Evolutionary conservation across 257 asterid species (phyloP), one percentile per base, ranked within the genome.

Genomic region (Nicotiana paniculata): DNA sequence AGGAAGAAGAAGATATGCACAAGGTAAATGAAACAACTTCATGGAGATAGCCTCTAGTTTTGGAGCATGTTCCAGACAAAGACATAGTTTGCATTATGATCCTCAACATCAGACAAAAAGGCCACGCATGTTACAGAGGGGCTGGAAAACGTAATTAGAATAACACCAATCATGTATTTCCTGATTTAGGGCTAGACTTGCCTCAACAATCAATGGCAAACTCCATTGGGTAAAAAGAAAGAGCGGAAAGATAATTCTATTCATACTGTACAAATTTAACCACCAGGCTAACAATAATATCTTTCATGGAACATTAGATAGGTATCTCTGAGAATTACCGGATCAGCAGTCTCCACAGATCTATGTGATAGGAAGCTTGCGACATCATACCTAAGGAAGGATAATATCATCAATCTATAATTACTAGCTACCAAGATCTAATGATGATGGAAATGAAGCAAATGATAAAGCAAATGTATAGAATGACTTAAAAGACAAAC

Each of bases 381-480:
- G 63, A 95, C 97, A 79, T 93, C 98, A 17, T 95, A 95, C 98
- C 98, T 95, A 78, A 53, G 88, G 75, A 77, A 87, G 75, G 28
- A 78, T 68, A 57, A 10, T 57, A 51, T 15, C 11, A 81, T 81
- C 18, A 63, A 46, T 58, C 26, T 32, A 80, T 63, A 46, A 80
- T 53, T 59, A 61, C 63, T 33, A 63, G 39, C n/a, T 46, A 39
- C 28, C 24, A 12, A 28, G 46, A 28, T 46, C 15, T 24, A 24
- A 74, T 21, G 10, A 43, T 3, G 37, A 6, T 48, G 37, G 79
- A 48, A 6, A 79, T 12, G 48, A 74, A 70, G 62, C 76, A 82
- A 75, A 26, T 57, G 68, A 61, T 69, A 15, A 46, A 74, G 65
- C 62, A 39, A 24, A 48, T 46, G 62, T 30, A 82, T 66, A 18